Conservation (phyloP, 2,329 filamentous ascomycete genomes). For the Fusarium sp. region DNA sequence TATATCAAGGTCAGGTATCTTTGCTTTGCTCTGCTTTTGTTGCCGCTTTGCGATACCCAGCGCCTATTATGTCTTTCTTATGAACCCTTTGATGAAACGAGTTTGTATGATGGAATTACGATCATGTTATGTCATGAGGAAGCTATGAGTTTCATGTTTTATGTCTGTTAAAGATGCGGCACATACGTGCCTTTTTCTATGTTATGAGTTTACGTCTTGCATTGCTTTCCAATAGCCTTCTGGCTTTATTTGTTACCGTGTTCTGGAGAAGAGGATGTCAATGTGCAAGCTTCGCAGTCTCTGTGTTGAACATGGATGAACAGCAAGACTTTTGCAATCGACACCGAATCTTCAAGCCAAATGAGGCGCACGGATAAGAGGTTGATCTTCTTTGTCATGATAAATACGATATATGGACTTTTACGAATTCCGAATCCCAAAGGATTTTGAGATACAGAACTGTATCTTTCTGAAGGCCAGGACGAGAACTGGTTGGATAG, state of each 20-base stretch:
- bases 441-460: conserved; percentile 25
- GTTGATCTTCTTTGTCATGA: conserved; percentile 29
- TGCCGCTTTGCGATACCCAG: conserved; percentile 24
- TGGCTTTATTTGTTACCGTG: conserved; percentile 9
- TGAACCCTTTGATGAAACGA: conserved; percentile 20
- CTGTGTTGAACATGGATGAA: conserved; percentile 12
- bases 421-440: conserved; percentile 18
- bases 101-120: conserved; percentile 25
- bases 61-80: conserved; percentile 14
- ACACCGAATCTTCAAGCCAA: conserved; percentile 27
- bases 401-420: conserved; percentile 8
- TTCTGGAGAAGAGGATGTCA: conserved; percentile 12
- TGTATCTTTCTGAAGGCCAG: neutral
- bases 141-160: conserved; percentile 32
- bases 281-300: neutral
- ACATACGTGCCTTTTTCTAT: conserved; percentile 36
- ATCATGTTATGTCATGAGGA: conserved; percentile 30
- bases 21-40: conserved; percentile 13
- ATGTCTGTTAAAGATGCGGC: conserved; percentile 26
- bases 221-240: neutral
- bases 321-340: neutral
- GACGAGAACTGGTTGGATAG: neutral
- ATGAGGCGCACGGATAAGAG: conserved; percentile 26
- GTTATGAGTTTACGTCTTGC: conserved; percentile 21
- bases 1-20: conserved; percentile 19